phyloP scores from a whole-genome alignment of 1,284 basidiomycete species.

The Dichomitus squalens region DNA sequence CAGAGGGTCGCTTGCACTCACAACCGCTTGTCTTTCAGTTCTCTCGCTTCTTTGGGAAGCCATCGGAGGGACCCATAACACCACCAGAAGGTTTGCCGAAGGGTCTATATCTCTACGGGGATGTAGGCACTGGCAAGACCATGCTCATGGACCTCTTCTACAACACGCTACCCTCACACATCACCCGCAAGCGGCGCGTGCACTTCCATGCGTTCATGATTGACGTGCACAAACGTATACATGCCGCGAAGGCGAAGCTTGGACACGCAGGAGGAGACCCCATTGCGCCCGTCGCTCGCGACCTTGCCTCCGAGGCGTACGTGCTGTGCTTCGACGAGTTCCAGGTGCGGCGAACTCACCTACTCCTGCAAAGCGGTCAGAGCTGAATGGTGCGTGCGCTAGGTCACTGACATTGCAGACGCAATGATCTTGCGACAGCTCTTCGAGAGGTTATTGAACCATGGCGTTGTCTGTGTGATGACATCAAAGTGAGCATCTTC shows the following conservation, averaged over 20 bases:
- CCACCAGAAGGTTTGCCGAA: conserved; percentile 68
- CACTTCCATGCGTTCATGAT: conserved; percentile 99
- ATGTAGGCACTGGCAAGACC: conserved; percentile 96
- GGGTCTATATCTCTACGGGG: conserved; percentile 96
- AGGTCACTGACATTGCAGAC: conserved; percentile 98
- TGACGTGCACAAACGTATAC: conserved; percentile 93
- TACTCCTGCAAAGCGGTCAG: not conserved
- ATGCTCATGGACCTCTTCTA: conserved; percentile 99
- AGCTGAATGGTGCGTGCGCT: not conserved
- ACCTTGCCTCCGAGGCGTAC: conserved; percentile 83
- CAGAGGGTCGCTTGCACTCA: not conserved
- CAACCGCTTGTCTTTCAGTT: conserved; percentile 42
- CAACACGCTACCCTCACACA: conserved; percentile 79
- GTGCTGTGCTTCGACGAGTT: conserved; percentile 99
- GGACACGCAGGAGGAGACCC: conserved; percentile 80
- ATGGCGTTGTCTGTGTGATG: conserved; percentile 93
- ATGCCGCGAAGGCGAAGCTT: conserved; percentile 73
- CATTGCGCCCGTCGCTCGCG: conserved; percentile 86
- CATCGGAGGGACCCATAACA: conserved; percentile 35
- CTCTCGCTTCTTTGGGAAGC: conserved; percentile 61
- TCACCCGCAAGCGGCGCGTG: conserved; percentile 82
- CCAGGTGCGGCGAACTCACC: conserved; percentile 60
- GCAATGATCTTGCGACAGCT: conserved; percentile 96
- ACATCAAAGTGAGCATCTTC: conserved; percentile 84
- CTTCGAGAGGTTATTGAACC: conserved; percentile 82